Percentiles rank a stretch among this genome's conserved stretches.
phyloP scores from a whole-genome alignment of 306 rosid genomes.

The Trifolium repens region DNA sequence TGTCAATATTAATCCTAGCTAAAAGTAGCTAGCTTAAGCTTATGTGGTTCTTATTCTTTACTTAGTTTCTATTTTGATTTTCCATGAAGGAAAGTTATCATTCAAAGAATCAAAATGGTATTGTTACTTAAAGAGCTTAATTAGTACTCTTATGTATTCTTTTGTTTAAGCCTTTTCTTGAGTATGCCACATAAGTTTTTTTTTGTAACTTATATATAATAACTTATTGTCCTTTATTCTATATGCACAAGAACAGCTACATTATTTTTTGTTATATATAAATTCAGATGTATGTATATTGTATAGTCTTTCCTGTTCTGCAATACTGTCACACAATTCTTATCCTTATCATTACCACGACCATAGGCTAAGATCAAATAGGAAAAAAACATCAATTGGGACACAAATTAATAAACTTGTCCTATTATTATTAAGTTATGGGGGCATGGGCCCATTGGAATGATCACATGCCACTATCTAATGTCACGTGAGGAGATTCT shows the following conservation, averaged over 20 bases:
- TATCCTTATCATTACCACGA: not conserved
- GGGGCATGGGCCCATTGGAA: not conserved
- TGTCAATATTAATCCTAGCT: not conserved
- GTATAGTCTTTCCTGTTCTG: not conserved
- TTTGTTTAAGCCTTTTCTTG: too few species aligned
- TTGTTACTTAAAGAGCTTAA: too few species aligned
- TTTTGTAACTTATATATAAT: too few species aligned
- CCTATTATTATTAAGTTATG: not conserved
- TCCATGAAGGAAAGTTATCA: too few species aligned
- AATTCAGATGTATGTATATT: too few species aligned
- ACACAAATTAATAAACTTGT: not conserved
- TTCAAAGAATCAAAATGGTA: too few species aligned
- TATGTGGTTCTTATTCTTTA: not conserved
- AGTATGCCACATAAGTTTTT: not conserved
- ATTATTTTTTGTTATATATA: not conserved
- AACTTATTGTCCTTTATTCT: not conserved
- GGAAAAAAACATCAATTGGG: not conserved
- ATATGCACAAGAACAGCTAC: not conserved
- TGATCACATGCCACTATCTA: conserved; percentile 1
- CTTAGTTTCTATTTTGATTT: too few species aligned
- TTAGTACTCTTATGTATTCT: too few species aligned
- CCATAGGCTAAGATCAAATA: too few species aligned
- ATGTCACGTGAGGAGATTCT: not conserved
- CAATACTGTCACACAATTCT: not conserved
- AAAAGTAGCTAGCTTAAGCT: not conserved